These are phyloP conservation scores for Trichoderma endophyticum DNA, from an alignment of 2,329 filamentous ascomycete genomes.

Conservation along the genomic window DNA sequence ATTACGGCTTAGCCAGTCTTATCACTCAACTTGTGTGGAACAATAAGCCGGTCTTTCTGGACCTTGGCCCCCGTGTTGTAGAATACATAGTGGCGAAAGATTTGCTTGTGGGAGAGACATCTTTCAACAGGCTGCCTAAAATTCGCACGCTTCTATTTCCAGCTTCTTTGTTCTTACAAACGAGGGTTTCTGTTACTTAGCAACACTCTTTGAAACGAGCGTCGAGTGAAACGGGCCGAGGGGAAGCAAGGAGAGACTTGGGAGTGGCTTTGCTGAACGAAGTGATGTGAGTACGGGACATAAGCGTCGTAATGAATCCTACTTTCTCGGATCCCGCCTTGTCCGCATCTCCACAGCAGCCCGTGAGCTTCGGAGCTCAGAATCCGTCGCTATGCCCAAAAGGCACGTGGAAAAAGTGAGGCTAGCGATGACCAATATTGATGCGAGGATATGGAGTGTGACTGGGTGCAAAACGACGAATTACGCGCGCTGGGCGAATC, in stretches of 20 bases:
- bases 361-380: background rate
- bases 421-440: background rate
- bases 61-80: background rate
- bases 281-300: background rate
- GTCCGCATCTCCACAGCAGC: background rate
- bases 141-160: too few species aligned
- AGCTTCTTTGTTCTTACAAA: too few species aligned
- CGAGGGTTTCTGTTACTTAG: too few species aligned
- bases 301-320: background rate
- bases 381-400: background rate
- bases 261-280: background rate
- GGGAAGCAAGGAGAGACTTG: too few species aligned
- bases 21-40: background rate
- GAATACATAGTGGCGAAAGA: background rate
- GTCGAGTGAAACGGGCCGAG: too few species aligned
- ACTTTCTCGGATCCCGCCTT: background rate
- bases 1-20: background rate
- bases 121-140: too few species aligned
- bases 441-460: background rate
- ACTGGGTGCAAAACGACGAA: background rate
- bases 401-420: background rate
- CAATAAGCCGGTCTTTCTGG: background rate
- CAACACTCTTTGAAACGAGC: too few species aligned
- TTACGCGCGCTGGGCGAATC: background rate
- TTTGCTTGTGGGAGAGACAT: background rate